Base-by-base conservation (phyloP, 2,329 filamentous ascomycete species). In the Aspergillus chevalieri region DNA sequence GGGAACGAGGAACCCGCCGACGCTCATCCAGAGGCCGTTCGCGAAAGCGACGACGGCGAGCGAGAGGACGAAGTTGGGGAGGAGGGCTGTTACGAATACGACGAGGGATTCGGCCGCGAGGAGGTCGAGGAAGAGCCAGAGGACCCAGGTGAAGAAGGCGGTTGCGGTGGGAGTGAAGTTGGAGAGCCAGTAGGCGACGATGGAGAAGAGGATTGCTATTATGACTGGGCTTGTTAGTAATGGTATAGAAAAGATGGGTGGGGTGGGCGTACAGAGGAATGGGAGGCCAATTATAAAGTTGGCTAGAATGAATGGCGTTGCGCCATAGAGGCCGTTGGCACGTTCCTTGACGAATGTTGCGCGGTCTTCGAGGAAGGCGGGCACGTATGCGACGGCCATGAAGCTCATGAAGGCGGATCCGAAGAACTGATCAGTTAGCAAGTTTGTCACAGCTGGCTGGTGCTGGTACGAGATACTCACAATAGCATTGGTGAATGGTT, bases 21-120 rank as follows among this genome's bases (percentile, higher is more conserved):
- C 87, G 46, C 80, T 84, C 89, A 94, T 94, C 89, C 89, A 95
- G 6, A 95, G 74, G 0, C 89, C 89, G 67, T 95, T 95, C 19
- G 87, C 85, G 62, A 94, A 94, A 0, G 89, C 89, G 0, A 87
- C 86, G 2, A 89, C 74, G 0, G 89, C 89, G 0, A 94, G 80
- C 0, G 87, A 77, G 42, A 92, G 80, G 45, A 94, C 89, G 56
- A 94, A 94, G 53, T 84, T 85, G 0, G 87, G 87, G 55, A 90
- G 83, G 1, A 93, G 66, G 1, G 79, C 81, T 0, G 84, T 81
- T 19, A 93, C 74, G 24, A 94, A 75, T 2, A 95, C 87, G 21
- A 94, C 88, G 0, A 94, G 80, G 0, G 85, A 86, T 69, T 93
- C 89, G 17, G 88, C 89, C 0, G 89, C 88, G 2, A 94, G 69